Conservation (phyloP, 2,329 filamentous ascomycete species). For the Aspergillus ibericus region DNA sequence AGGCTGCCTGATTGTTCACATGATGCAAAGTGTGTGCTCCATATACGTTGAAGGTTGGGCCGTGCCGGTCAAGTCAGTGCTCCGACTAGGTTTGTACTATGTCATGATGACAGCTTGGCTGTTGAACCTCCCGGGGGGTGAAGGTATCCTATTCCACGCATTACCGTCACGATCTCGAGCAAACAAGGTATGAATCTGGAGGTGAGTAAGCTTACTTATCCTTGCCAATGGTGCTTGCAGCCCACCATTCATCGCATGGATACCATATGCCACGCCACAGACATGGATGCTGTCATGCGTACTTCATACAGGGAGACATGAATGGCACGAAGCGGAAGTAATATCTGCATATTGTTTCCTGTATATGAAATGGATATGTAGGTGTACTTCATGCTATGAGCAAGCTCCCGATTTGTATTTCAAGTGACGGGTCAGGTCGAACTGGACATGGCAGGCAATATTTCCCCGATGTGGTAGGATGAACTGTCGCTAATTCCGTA, state of each 20-base stretch:
- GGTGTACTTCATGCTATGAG: not conserved
- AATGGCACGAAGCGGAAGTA: not conserved
- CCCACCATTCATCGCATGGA: not conserved
- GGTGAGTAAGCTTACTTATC: not conserved
- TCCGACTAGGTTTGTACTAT: not conserved
- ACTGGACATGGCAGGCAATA: not conserved
- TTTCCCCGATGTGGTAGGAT: not conserved
- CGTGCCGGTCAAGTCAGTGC: not conserved
- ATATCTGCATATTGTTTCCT: not conserved
- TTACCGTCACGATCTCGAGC: not conserved
- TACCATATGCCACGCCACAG: not conserved
- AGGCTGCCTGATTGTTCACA: not conserved
- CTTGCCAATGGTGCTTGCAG: not conserved
- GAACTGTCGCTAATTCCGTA: not conserved
- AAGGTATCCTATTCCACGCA: not conserved
- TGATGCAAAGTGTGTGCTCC: not conserved
- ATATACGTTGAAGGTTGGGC: not conserved
- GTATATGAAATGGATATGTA: not conserved
- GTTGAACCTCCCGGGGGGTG: not conserved
- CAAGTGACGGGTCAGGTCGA: not conserved
- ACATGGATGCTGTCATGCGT: not conserved
- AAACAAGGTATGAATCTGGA: not conserved
- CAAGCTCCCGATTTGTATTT: not conserved
- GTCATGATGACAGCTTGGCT: not conserved
- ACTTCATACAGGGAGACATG: not conserved